A percentile compares a stretch with the other conserved stretches of the same genome.
These are phyloP conservation scores for Bryum argenteum DNA, from an alignment of 225 moss, liverwort and hornwort genomes.

Conservation along the genomic window DNA sequence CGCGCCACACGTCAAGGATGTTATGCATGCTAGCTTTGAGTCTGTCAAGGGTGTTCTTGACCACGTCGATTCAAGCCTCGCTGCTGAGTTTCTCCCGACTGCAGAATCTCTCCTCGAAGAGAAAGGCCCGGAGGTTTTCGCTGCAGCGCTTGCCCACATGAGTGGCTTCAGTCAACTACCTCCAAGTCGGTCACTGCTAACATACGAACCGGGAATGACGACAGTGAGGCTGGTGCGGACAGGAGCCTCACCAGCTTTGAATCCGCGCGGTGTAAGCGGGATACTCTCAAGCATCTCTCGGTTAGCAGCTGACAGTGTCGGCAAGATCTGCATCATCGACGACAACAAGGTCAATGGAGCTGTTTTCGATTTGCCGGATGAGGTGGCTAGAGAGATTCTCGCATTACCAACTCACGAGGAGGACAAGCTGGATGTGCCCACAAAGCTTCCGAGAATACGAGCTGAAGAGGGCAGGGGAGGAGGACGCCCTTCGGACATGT, in stretches of 20 bases:
- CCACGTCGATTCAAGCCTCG: slow-evolving; percentile 71
- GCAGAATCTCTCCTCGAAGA: slow-evolving; percentile 74
- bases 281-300: slow-evolving; percentile 47
- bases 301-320: slow-evolving; percentile 47
- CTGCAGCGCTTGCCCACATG: slow-evolving; percentile 93
- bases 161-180: slow-evolving; percentile 96
- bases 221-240: slow-evolving; percentile 49
- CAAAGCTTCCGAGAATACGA: slow-evolving; percentile 47
- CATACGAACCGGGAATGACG: slow-evolving; percentile 73
- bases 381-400: slow-evolving; percentile 48
- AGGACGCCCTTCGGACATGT: slow-evolving; percentile 49
- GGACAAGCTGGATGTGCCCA: slow-evolving; percentile 45
- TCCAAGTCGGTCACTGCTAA: slow-evolving; percentile 78
- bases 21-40: slow-evolving; percentile 74
- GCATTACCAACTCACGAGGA: slow-evolving; percentile 25
- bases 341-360: slow-evolving; percentile 51
- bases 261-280: slow-evolving; percentile 50
- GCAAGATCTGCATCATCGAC: slow-evolving; percentile 60
- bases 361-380: slow-evolving; percentile 59
- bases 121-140: slow-evolving; percentile 72
- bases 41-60: slow-evolving; percentile 72
- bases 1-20: slow-evolving; percentile 77
- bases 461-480: slow-evolving; percentile 40
- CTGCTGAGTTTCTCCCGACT: slow-evolving; percentile 79
- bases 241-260: slow-evolving; percentile 29